phyloP scores from a whole-genome alignment of 75 land plant species.

The Picea glauca region DNA sequence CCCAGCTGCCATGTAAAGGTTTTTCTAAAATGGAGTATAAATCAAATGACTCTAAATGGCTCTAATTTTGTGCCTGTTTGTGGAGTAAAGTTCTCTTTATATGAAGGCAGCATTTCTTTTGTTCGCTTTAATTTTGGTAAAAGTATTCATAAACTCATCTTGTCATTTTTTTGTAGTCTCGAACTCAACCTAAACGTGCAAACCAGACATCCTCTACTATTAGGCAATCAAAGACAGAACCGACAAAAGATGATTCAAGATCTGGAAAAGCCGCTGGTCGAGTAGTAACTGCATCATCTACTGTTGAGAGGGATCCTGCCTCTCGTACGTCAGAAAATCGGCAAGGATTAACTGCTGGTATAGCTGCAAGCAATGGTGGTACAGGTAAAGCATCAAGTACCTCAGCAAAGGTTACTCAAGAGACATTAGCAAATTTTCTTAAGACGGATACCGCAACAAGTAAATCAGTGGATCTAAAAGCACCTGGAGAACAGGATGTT shows the following conservation, averaged over 20 bases:
- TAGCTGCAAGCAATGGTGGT: conserved; percentile 39
- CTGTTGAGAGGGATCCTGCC: conserved; percentile 37
- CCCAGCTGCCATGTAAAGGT: too few relatives aligned
- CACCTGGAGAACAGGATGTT: conserved; percentile 28
- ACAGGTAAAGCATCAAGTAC: conserved; percentile 25
- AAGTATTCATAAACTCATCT: neutral
- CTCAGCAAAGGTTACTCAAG: conserved; percentile 14
- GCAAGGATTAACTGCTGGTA: conserved; percentile 20
- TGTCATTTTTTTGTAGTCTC: conserved; percentile 18
- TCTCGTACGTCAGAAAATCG: conserved; percentile 25
- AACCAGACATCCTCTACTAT: conserved; percentile 14
- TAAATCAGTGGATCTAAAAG: conserved; percentile 37
- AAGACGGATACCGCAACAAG: conserved; percentile 25
- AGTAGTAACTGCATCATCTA: conserved; percentile 5
- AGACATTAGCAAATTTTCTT: conserved; percentile 16
- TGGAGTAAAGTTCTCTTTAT: neutral
- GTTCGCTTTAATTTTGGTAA: neutral
- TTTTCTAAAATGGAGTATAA: too few relatives aligned
- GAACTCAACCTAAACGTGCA: conserved; percentile 26
- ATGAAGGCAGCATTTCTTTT: neutral
- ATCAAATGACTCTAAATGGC: too few relatives aligned
- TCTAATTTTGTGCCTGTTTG: neutral
- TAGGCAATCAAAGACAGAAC: conserved; percentile 43
- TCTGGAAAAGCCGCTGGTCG: conserved; percentile 35
- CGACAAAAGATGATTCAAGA: conserved; percentile 48